These are phyloP conservation scores for Geotrichum phurueaensis DNA, from an alignment of 1,139 yeast species.

Conservation along the genomic window DNA sequence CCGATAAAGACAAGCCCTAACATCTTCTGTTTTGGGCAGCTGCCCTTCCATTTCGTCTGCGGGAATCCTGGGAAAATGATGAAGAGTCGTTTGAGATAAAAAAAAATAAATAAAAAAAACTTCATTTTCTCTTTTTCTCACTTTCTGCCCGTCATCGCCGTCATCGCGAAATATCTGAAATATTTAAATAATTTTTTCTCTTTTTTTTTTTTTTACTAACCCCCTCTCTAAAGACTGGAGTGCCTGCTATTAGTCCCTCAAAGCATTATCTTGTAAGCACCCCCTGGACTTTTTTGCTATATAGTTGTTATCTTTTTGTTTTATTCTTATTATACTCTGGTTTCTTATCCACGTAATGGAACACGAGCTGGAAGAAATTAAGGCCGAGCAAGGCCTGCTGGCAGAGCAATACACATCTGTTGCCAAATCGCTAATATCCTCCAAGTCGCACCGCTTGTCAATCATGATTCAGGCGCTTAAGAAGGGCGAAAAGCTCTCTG, in stretches of 20 bases:
- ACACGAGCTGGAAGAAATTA: conserved; percentile 12
- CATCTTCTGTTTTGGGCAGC: background rate
- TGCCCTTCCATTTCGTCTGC: background rate
- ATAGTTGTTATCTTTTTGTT: background rate
- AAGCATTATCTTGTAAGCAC: background rate
- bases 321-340: background rate
- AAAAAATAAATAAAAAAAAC: background rate
- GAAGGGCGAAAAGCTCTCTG: conserved; percentile 23
- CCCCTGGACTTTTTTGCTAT: background rate
- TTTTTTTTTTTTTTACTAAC: background rate
- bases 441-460: conserved; percentile 28
- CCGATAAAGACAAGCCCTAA: background rate
- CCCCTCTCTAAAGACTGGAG: background rate
- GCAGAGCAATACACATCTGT: conserved; percentile 29
- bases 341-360: background rate
- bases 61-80: background rate
- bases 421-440: conserved; percentile 29
- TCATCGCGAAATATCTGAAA: background rate
- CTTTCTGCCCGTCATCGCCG: background rate
- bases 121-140: background rate
- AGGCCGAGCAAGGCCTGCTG: conserved; percentile 27
- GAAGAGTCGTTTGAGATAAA: background rate
- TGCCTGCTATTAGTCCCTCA: background rate
- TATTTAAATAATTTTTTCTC: background rate
- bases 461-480: conserved; percentile 28